Evolutionary conservation across 2,329 filamentous ascomycete species (phyloP).

Genomic region (Ascocoryne sarcoides): DNA sequence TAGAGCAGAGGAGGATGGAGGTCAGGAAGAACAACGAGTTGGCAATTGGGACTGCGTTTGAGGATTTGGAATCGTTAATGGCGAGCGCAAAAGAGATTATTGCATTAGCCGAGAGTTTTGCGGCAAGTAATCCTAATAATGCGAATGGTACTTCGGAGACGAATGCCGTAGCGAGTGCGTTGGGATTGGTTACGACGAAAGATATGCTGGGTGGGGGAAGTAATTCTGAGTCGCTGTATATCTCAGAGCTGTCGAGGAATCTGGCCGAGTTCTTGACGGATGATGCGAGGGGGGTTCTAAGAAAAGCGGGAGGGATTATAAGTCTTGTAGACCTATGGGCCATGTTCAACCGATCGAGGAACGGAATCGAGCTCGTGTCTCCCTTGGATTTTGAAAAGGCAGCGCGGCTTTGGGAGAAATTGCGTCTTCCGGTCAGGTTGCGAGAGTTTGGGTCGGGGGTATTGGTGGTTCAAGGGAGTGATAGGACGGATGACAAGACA

Average conservation of each 20-base stretch:
- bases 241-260: constrained; percentile 78
- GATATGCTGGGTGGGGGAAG: constrained; percentile 78
- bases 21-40: constrained; percentile 87
- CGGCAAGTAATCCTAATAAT: constrained; percentile 37
- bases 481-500: constrained; percentile 86
- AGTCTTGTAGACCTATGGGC: constrained; percentile 88
- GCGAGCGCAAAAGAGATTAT: constrained; percentile 95
- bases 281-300: constrained; percentile 68
- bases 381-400: constrained; percentile 89
- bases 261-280: constrained; percentile 85
- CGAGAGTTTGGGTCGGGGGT: constrained; percentile 87
- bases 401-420: constrained; percentile 75
- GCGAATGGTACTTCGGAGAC: constrained; percentile 33
- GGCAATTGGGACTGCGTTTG: constrained; percentile 88
- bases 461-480: constrained; percentile 83
- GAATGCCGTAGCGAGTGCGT: constrained; percentile 64
- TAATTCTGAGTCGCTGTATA: constrained; percentile 72
- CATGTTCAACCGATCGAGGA: constrained; percentile 85
- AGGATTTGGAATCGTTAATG: constrained; percentile 94
- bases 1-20: constrained; percentile 78
- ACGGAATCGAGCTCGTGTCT: constrained; percentile 89
- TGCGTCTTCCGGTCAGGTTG: constrained; percentile 78
- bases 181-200: constrained; percentile 88
- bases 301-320: constrained; percentile 77
- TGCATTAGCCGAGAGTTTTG: constrained; percentile 81